These are phyloP conservation scores for Metschnikowia colocasiae DNA, from an alignment of 805 yeast species.

Conservation along the genomic window DNA sequence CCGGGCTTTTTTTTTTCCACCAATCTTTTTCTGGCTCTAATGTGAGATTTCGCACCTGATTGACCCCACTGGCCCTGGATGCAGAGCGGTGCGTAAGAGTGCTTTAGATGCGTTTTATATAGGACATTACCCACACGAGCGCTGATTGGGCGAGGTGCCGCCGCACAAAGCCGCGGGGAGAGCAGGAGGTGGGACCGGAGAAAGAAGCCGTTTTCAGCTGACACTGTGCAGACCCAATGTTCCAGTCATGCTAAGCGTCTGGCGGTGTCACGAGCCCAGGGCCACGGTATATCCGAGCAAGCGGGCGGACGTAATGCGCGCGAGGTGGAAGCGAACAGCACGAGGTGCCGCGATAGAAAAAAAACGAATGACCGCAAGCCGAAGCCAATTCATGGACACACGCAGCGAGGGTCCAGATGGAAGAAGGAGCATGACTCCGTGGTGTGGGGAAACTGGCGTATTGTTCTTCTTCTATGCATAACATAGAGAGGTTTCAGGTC, in stretches of 20 bases:
- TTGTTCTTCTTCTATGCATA: not conserved
- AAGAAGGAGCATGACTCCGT: not conserved
- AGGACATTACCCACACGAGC: not conserved
- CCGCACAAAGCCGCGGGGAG: not conserved
- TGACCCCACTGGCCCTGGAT: constrained; percentile 3
- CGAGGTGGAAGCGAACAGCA: not conserved
- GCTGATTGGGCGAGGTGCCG: constrained; percentile 2
- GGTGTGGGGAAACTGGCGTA: not conserved
- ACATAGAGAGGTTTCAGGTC: not conserved
- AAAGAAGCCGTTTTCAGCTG: not conserved
- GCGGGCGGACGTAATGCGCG: not conserved
- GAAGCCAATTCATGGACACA: not conserved
- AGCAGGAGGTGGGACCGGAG: not conserved
- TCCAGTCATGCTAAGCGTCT: not conserved
- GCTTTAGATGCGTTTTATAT: constrained; percentile 3
- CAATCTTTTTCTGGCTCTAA: constrained; percentile 4
- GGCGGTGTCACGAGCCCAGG: not conserved
- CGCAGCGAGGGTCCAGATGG: not conserved
- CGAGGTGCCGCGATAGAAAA: constrained; percentile 2
- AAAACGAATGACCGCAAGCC: not conserved
- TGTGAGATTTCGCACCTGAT: constrained; percentile 6
- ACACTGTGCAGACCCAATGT: not conserved
- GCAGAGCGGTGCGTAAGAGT: constrained; percentile 4
- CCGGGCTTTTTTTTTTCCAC: constrained; percentile 1
- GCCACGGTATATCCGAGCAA: not conserved